Percentiles rank a stretch among this genome's conserved stretches.
phyloP scores from a whole-genome alignment of 2,329 filamentous ascomycete genomes.

The Nemania abortiva region DNA sequence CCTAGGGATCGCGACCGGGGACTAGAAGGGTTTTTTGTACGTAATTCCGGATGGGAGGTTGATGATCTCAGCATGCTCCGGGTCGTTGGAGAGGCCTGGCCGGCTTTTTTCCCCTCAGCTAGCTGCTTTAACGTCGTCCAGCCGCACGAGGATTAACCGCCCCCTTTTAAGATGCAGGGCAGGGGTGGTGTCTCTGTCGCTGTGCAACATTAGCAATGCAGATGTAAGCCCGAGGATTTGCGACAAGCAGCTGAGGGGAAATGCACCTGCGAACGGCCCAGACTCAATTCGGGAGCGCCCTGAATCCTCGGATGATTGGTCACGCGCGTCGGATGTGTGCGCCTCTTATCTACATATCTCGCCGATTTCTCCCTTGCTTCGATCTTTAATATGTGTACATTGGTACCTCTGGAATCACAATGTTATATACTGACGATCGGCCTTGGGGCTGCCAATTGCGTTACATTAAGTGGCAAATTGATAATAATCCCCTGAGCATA shows the following conservation, averaged over 20 bases:
- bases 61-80: conserved; percentile 24
- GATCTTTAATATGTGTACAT: neutral
- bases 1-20: conserved; percentile 26
- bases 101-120: conserved; percentile 28
- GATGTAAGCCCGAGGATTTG: conserved; percentile 13
- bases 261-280: conserved; percentile 1
- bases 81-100: conserved; percentile 19
- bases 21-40: conserved; percentile 35
- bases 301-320: conserved; percentile 28
- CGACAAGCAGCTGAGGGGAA: conserved; percentile 17
- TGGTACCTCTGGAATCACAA: neutral
- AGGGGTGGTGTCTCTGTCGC: conserved; percentile 5
- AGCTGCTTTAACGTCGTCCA: conserved; percentile 22
- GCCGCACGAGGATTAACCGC: conserved; percentile 32
- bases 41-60: conserved; percentile 35
- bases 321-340: conserved; percentile 2
- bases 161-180: conserved; percentile 24
- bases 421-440: conserved; percentile 4
- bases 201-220: conserved; percentile 29
- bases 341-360: conserved; percentile 27
- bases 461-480: conserved; percentile 21
- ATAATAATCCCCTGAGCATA: neutral
- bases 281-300: conserved; percentile 12
- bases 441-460: neutral
- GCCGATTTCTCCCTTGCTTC: conserved; percentile 6